Base-by-base conservation (phyloP, 179 eudicot genomes). In the Heliamphora ciliata region DNA sequence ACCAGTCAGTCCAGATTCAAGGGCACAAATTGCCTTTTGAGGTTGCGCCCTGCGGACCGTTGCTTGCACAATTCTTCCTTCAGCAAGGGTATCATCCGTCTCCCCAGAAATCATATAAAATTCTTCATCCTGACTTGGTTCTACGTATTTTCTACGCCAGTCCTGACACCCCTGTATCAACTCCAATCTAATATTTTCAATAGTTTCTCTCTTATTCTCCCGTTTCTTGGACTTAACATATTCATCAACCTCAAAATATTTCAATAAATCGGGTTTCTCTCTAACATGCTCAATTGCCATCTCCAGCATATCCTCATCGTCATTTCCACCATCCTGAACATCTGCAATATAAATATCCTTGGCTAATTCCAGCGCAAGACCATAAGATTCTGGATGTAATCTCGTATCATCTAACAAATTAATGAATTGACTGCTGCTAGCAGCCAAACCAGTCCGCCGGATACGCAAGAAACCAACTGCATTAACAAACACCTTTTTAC, bases 371-470 rank as follows among this genome's bases (percentile, higher is more conserved):
- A 94, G 97, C 21, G 99, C 99, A 65, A 93, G 87, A 84, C 90
- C 89, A 84, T 97, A 97, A 14, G 97, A 92, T 87, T 97, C 97
- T 13, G 99, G 98, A 86, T 97, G 97, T 81, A 97, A 92, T 84
- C 99, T 90, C 18, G 99, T 94, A 86, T 97, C 99, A 84, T 97
- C 99, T 88, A 97, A 87, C 87, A 97, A 83, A 80, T 97, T 98
- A 82, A 97, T 90, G 80, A 87, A 94, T 68, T 93, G 97, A 84
- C 91, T 92, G 79, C 93, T 86, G 84, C 88, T 91, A 75, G 95
- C 90, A 80, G 95, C 93, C 86, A 90, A 84, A 65, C 99, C 99
- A 86, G 91, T 91, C 68, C 98, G 92, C 68, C 98, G 88, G 31
- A 97, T 87, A 51, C 99, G 97, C 86, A 97, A 84, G 87, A 97